A percentile compares a stretch with the other conserved stretches of the same genome.
These are phyloP conservation scores for Lentinula lateritia DNA, from an alignment of 768 basidiomycete species.

Conservation along the genomic window DNA sequence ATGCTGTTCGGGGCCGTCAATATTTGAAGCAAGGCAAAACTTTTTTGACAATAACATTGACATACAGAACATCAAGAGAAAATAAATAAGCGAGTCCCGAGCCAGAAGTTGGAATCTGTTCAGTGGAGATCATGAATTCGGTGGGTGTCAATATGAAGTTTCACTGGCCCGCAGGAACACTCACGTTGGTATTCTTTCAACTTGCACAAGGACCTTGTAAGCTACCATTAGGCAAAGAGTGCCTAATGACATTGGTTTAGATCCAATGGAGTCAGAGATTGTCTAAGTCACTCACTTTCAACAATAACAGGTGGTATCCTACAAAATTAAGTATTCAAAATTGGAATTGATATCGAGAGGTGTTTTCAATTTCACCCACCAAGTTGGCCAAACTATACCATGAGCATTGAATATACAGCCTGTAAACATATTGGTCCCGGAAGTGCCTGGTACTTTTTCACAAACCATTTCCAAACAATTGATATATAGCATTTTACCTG, in stretches of 20 bases:
- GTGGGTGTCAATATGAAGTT: too few relatives aligned
- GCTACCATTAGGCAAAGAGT: slow-evolving; percentile 15
- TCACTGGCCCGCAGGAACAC: neutral
- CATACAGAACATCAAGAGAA: slow-evolving; percentile 16
- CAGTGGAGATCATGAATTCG: too few relatives aligned
- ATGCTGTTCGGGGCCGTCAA: neutral
- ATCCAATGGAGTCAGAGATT: too few relatives aligned
- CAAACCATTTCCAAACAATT: too few relatives aligned
- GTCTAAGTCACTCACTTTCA: slow-evolving; percentile 12
- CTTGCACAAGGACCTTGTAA: slow-evolving; percentile 11
- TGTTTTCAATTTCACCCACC: too few relatives aligned
- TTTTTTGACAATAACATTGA: neutral
- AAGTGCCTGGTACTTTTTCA: too few relatives aligned
- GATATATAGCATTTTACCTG: neutral
- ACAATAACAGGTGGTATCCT: slow-evolving; percentile 18
- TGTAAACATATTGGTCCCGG: too few relatives aligned
- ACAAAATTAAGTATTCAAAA: neutral
- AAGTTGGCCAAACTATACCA: too few relatives aligned
- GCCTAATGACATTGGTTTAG: slow-evolving; percentile 4
- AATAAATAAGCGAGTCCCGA: slow-evolving; percentile 19
- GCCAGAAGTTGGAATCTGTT: slow-evolving; percentile 12
- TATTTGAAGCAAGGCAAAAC: too few relatives aligned
- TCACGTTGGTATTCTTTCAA: slow-evolving; percentile 11
- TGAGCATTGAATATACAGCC: too few relatives aligned
- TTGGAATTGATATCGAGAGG: too few relatives aligned